These are phyloP conservation scores for Trametes pubescens DNA, from an alignment of 1,284 basidiomycete species.

Conservation along the genomic window DNA sequence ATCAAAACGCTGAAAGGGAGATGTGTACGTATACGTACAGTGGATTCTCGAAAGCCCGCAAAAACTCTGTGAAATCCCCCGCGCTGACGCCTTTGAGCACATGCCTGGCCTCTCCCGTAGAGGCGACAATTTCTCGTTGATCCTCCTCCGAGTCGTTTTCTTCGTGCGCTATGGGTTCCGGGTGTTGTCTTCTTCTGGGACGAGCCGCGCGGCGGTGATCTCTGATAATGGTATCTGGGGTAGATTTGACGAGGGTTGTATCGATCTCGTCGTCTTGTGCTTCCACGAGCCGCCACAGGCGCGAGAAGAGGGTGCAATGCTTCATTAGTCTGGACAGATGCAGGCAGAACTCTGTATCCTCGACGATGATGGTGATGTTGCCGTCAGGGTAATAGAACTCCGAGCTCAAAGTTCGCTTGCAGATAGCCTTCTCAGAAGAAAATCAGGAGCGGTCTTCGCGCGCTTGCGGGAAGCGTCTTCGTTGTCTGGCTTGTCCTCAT, in stretches of 20 bases:
- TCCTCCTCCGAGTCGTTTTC: too few species aligned
- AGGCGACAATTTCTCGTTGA: not conserved
- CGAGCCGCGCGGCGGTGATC: too few species aligned
- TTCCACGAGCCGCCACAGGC: too few species aligned
- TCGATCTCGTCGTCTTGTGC: not conserved
- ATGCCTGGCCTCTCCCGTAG: not conserved
- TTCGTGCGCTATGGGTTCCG: too few species aligned
- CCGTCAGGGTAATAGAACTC: slow-evolving; percentile 11
- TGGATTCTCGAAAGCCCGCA: slow-evolving; percentile 4
- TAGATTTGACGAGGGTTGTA: too few species aligned
- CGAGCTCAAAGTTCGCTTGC: not conserved
- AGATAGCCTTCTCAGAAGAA: not conserved
- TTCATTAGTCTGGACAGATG: not conserved
- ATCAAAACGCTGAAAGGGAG: not conserved
- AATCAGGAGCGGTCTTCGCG: not conserved
- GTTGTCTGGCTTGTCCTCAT: too few species aligned
- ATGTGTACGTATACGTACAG: not conserved
- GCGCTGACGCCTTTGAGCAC: not conserved
- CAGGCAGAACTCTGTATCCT: not conserved
- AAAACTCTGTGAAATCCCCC: slow-evolving; percentile 2
- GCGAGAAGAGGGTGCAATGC: slow-evolving; percentile 1
- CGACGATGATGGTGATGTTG: slow-evolving; percentile 13
- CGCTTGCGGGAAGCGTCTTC: not conserved
- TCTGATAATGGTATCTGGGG: too few species aligned
- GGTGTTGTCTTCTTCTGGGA: too few species aligned